Evolutionary conservation across 257 asterid species (phyloP).

Genomic region (Nicotiana otophora): DNA sequence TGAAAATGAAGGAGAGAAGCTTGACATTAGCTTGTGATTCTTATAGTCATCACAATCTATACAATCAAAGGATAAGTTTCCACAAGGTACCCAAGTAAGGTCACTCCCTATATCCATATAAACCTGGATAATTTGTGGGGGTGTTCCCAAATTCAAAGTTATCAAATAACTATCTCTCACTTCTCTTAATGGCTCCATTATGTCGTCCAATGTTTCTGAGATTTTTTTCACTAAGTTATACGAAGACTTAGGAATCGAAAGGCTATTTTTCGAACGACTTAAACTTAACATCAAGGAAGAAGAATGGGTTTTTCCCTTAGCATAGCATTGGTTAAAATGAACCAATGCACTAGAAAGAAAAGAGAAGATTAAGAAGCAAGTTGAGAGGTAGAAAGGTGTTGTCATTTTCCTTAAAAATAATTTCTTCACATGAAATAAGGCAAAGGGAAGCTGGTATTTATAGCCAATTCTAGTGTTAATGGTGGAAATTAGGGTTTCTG

Average conservation of each 20-base stretch:
- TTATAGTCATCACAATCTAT: conserved; percentile 45
- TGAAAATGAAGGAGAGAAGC: conserved; percentile 47
- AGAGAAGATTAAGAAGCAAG: conserved; percentile 3
- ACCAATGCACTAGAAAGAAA: conserved; percentile 18
- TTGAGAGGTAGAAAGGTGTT: conserved; percentile 8
- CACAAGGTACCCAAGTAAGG: conserved; percentile 82
- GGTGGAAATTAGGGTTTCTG: conserved; percentile 20
- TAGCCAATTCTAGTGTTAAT: neutral
- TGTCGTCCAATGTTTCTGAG: conserved; percentile 27
- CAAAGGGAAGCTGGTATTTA: conserved; percentile 14
- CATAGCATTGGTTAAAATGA: conserved; percentile 24
- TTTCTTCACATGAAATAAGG: conserved; percentile 2
- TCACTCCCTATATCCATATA: conserved; percentile 73
- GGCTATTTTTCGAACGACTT: conserved; percentile 30
- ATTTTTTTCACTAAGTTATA: conserved; percentile 13
- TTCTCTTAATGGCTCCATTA: conserved; percentile 52
- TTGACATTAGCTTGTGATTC: conserved; percentile 24
- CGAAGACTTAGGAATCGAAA: conserved; percentile 27
- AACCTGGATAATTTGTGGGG: conserved; percentile 57
- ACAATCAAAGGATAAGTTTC: conserved; percentile 55
- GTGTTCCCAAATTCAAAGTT: conserved; percentile 62
- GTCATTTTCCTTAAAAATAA: neutral
- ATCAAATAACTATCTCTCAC: conserved; percentile 57
- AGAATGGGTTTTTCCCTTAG: conserved; percentile 21
- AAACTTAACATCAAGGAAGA: conserved; percentile 45